Evolutionary conservation across 208 protist genomes (phyloP), one percentile per base, ranked within the genome.

Genomic region (Crithidia thermophila): DNA sequence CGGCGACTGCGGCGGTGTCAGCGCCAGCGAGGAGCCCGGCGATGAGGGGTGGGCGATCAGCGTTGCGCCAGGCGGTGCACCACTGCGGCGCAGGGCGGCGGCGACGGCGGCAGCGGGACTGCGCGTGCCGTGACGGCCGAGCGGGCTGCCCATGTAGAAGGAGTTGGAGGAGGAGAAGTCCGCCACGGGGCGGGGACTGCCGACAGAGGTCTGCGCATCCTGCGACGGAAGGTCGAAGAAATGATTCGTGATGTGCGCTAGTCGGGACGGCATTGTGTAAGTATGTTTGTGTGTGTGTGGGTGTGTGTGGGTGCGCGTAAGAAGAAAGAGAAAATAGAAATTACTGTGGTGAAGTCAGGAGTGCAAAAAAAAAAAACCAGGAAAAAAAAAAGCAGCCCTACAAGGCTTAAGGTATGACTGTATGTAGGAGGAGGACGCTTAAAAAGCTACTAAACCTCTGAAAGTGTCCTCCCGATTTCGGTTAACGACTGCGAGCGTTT

Each of bases 241-340:
- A 47, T 75, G 69, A 25, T 46, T 68, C 0, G 69, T 75, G 33
- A 75, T 75, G 61, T 69, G 45, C 2, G 37, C 69, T 8, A 75
- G 55, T 11, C 69, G 60, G 9, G 52, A 69, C 25, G 69, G 20
- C 69, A 75, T 75, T 36, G 31, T 43, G 60, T 16, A 18, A 23
- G 37, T 25, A n/a, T 21, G 40, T 37, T 6, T 39, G n/a, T n/a
- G n/a, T n/a, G n/a, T n/a, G n/a, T n/a, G n/a, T n/a, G n/a, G n/a
- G n/a, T n/a, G n/a, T n/a, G n/a, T n/a, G n/a, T n/a, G n/a, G n/a
- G n/a, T n/a, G n/a, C n/a, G n/a, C n/a, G n/a, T n/a, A n/a, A n/a
- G n/a, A n/a, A n/a, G n/a, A n/a, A n/a, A n/a, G n/a, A n/a, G n/a
- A n/a, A n/a, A n/a, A n/a, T n/a, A n/a, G n/a, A n/a, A n/a, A n/a